These are phyloP conservation scores for Boletellus emodensis DNA, from an alignment of 768 basidiomycete species.

Conservation along the genomic window DNA sequence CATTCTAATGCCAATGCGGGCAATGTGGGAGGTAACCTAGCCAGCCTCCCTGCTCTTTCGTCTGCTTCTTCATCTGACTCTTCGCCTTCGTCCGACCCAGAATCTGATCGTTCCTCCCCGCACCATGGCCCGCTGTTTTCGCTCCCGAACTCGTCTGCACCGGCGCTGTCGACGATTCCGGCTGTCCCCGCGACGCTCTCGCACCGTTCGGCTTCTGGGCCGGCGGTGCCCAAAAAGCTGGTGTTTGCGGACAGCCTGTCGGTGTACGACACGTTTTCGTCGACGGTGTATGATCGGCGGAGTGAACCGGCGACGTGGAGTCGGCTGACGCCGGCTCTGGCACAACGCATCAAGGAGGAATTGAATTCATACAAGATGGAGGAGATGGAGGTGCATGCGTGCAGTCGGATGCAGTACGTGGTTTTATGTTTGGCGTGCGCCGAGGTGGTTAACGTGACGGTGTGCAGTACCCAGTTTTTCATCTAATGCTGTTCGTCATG, in stretches of 20 bases:
- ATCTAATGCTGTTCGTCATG: constrained; percentile 47
- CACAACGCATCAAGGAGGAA: constrained; percentile 97
- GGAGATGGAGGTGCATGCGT: constrained; percentile 97
- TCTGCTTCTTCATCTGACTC: constrained; percentile 43
- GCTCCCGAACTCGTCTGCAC: constrained; percentile 87
- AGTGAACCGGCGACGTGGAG: constrained; percentile 98
- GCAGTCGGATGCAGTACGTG: constrained; percentile 85
- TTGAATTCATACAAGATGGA: constrained; percentile 99
- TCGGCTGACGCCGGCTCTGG: constrained; percentile 87
- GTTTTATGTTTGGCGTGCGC: not conserved
- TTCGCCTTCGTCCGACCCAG: constrained; percentile 35
- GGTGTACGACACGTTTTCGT: constrained; percentile 95
- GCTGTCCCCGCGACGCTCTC: constrained; percentile 48
- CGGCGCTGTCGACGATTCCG: constrained; percentile 64
- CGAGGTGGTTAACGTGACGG: not conserved
- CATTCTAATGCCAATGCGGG: constrained; percentile 26
- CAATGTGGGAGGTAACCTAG: constrained; percentile 26
- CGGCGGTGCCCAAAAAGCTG: constrained; percentile 70
- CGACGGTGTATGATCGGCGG: constrained; percentile 86
- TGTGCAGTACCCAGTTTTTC: constrained; percentile 78
- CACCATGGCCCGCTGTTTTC: constrained; percentile 56
- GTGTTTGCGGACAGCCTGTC: constrained; percentile 90
- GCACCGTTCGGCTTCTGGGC: constrained; percentile 71
- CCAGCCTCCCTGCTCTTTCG: constrained; percentile 53
- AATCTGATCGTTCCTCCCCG: constrained; percentile 34